Evolutionary conservation across 768 basidiomycete genomes (phyloP).

Genomic region (Podaxis sp.): DNA sequence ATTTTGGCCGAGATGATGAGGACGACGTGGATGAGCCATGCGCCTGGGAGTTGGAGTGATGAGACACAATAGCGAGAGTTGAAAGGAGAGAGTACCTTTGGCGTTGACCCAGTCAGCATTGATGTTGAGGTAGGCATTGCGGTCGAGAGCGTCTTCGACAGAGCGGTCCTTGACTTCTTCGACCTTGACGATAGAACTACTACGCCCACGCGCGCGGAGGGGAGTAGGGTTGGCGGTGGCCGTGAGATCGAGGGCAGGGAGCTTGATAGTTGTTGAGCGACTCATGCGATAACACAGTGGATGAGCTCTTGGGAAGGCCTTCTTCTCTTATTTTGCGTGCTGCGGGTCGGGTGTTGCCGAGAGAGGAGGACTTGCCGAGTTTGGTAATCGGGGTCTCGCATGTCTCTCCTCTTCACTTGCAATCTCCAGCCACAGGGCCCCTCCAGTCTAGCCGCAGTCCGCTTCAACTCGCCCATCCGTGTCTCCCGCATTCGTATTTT

Average conservation of each 20-base stretch:
- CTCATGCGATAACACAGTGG: conserved; percentile 37
- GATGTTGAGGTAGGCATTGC: conserved; percentile 76
- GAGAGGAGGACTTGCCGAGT: too few relatives aligned
- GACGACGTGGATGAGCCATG: conserved; percentile 96
- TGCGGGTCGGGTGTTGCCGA: background rate
- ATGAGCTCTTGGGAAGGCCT: background rate
- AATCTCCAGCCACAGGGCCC: conserved; percentile 57
- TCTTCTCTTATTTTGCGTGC: background rate
- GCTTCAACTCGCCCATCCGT: conserved; percentile 67
- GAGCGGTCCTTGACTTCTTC: conserved; percentile 75
- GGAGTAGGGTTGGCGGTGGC: conserved; percentile 21
- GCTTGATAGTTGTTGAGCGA: conserved; percentile 52
- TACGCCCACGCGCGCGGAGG: conserved; percentile 51
- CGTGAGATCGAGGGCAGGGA: conserved; percentile 46
- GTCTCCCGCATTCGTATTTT: conserved; percentile 70
- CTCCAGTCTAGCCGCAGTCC: conserved; percentile 62
- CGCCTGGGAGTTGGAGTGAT: conserved; percentile 51
- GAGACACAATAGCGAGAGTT: background rate
- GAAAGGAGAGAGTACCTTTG: conserved; percentile 55
- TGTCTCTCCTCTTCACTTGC: conserved; percentile 68
- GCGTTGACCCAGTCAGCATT: conserved; percentile 95
- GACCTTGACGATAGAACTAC: conserved; percentile 79
- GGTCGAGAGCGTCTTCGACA: conserved; percentile 75
- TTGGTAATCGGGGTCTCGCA: conserved; percentile 14
- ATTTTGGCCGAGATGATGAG: conserved; percentile 90